Percentiles rank a stretch among this genome's conserved stretches.
phyloP scores from a whole-genome alignment of 495 filamentous ascomycete genomes.

The Podospora didyma region DNA sequence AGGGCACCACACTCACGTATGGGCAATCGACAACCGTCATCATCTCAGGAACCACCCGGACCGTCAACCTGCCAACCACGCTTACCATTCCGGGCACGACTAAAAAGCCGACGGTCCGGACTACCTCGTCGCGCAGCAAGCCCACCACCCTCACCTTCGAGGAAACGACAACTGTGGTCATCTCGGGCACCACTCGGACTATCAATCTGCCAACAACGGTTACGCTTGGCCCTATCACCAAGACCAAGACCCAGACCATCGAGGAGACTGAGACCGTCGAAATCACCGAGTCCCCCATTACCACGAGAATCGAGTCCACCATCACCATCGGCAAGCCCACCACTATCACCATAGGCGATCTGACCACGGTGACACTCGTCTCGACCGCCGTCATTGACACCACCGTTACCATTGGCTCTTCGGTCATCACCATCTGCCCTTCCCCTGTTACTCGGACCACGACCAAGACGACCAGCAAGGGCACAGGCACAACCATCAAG shows the following conservation, averaged over 20 bases:
- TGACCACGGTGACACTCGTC: slow-evolving; percentile 4
- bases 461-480: background rate
- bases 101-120: background rate
- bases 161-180: background rate
- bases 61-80: background rate
- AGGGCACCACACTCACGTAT: background rate
- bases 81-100: background rate
- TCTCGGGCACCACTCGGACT: background rate
- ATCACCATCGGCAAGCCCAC: background rate
- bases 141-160: background rate
- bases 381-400: slow-evolving; percentile 2
- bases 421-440: slow-evolving; percentile 10
- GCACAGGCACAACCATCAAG: background rate
- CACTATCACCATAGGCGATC: slow-evolving; percentile 3
- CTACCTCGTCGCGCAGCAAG: too few species aligned
- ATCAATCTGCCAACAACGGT: background rate
- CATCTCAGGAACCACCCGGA: background rate
- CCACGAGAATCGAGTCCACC: slow-evolving; percentile 1
- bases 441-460: background rate
- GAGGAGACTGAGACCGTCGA: background rate
- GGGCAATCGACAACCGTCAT: background rate
- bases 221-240: background rate
- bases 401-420: slow-evolving; percentile 2
- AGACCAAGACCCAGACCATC: slow-evolving; percentile 1
- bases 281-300: background rate